These are phyloP conservation scores for Cytospora schulzeri DNA, from an alignment of 2,329 filamentous ascomycete species.

Conservation along the genomic window DNA sequence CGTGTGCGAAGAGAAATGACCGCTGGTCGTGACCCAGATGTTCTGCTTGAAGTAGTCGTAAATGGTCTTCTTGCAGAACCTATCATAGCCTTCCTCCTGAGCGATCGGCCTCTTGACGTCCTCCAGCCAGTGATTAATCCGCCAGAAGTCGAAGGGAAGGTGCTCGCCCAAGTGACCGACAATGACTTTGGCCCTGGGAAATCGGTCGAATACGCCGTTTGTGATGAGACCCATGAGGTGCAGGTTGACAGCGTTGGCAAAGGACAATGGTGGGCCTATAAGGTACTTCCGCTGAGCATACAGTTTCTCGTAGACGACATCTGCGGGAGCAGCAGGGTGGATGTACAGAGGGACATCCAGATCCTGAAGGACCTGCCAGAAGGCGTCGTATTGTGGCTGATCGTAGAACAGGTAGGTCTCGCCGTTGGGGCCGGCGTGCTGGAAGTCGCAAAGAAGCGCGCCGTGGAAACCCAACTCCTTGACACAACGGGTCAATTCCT, in stretches of 20 bases:
- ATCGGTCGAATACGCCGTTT: conserved; percentile 53
- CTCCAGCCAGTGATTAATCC: conserved; percentile 58
- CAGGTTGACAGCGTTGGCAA: conserved; percentile 60
- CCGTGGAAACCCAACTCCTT: conserved; percentile 63
- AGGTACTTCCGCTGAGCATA: conserved; percentile 62
- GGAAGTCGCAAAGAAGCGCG: conserved; percentile 63
- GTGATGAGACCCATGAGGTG: conserved; percentile 56
- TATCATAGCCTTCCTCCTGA: conserved; percentile 52
- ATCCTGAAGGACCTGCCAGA: conserved; percentile 60
- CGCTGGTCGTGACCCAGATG: conserved; percentile 59
- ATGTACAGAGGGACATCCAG: conserved; percentile 67
- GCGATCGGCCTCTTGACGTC: conserved; percentile 36
- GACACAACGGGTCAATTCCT: conserved; percentile 55
- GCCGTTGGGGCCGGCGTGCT: conserved; percentile 59
- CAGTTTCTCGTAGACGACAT: conserved; percentile 35
- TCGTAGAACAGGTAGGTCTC: conserved; percentile 68
- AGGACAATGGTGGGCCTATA: conserved; percentile 60
- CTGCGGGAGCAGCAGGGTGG: conserved; percentile 61
- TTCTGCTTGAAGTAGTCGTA: conserved; percentile 57
- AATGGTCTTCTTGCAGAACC: conserved; percentile 51
- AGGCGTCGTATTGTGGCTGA: conserved; percentile 59
- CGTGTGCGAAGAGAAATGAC: conserved; percentile 57
- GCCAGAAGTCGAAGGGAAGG: conserved; percentile 52
- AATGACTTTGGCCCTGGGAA: conserved; percentile 48
- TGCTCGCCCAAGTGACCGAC: conserved; percentile 53